Evolutionary conservation across 78 protist species (phyloP).

Genomic region (Dictyostelium citrinum): DNA sequence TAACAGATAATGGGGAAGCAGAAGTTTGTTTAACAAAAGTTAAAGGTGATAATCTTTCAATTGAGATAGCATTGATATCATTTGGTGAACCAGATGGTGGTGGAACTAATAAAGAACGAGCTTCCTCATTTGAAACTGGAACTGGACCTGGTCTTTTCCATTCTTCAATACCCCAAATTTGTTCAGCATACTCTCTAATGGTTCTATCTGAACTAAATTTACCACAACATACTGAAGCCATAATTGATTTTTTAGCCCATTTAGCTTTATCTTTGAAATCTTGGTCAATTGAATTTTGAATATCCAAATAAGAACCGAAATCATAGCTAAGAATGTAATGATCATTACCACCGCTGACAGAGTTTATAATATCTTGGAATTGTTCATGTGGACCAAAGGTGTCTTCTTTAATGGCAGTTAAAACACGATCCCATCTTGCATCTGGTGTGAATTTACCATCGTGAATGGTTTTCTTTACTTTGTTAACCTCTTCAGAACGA

Average conservation of each 20-base stretch:
- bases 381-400: constrained; percentile 68
- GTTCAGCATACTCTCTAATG: constrained; percentile 92
- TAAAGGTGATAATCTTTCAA: constrained; percentile 46
- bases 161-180: constrained; percentile 91
- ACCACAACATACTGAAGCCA: constrained; percentile 81
- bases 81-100: not conserved
- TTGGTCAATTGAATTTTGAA: constrained; percentile 40
- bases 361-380: constrained; percentile 64
- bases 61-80: constrained; percentile 19
- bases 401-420: constrained; percentile 82
- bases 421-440: constrained; percentile 51
- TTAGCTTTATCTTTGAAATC: constrained; percentile 15
- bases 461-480: constrained; percentile 13
- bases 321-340: constrained; percentile 83
- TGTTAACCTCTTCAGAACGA: constrained; percentile 20
- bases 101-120: not conserved
- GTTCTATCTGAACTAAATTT: constrained; percentile 94
- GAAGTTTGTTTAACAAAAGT: constrained; percentile 9
- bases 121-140: not conserved
- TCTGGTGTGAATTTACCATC: constrained; percentile 58
- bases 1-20: not conserved
- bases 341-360: constrained; percentile 70
- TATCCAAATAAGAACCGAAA: constrained; percentile 72
- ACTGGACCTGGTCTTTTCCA: constrained; percentile 72
- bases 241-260: constrained; percentile 75